Evolutionary conservation across 1,284 basidiomycete genomes (phyloP).

Genomic region (Puccinia coronata): DNA sequence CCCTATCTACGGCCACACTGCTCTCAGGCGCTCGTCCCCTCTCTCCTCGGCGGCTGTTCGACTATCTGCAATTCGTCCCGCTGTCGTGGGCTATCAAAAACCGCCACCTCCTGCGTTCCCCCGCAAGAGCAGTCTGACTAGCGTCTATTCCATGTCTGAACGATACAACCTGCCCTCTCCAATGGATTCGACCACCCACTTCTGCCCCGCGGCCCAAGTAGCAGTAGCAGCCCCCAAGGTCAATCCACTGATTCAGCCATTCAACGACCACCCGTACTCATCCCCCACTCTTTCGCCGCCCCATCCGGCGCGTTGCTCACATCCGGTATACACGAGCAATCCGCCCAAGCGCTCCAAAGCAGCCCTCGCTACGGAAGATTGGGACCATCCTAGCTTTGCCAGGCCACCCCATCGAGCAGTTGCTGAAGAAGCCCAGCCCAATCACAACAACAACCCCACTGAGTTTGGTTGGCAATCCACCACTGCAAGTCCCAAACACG

Average conservation of each 20-base stretch:
- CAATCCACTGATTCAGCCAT: neutral
- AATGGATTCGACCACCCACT: neutral
- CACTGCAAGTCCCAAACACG: neutral
- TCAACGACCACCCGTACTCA: neutral
- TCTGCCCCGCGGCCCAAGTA: conserved; percentile 7
- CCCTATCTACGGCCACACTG: conserved; percentile 1
- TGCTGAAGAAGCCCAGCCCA: neutral
- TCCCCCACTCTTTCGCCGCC: conserved; percentile 11
- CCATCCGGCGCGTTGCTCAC: neutral
- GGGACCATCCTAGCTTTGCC: conserved; percentile 47
- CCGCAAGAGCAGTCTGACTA: neutral
- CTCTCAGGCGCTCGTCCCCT: neutral
- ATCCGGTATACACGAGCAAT: neutral
- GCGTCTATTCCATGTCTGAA: neutral
- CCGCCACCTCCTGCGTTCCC: neutral
- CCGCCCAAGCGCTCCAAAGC: conserved; percentile 42
- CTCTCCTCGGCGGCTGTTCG: neutral
- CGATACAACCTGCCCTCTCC: neutral
- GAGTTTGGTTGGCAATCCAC: neutral
- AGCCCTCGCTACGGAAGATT: conserved; percentile 27
- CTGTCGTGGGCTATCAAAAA: neutral
- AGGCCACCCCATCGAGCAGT: conserved; percentile 36
- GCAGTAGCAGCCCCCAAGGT: neutral
- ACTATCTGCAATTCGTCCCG: neutral
- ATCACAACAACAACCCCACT: neutral